Base-by-base conservation (phyloP, 306 rosid genomes). In the Sesbania bispinosa region DNA sequence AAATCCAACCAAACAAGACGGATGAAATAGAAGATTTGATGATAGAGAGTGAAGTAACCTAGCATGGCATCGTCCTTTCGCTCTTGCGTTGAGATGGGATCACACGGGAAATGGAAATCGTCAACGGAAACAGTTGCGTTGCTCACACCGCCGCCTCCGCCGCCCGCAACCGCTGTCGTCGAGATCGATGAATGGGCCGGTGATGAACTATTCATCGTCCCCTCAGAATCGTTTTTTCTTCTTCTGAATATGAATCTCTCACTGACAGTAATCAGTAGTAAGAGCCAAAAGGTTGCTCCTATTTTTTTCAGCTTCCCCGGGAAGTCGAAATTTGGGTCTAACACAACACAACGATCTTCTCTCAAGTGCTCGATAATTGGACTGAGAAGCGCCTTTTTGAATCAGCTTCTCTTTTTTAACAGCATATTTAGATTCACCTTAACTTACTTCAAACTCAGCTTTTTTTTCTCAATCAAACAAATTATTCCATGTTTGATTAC, bases 121-220 rank as follows among this genome's bases (percentile, higher is more conserved):
- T 93, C 98, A 0, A 66, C 36, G 10, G 97, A 82, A 71, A 84
- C 15, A 13, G 90, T 67, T 0, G 86, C 87, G 48, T 62, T 85
- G 79, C 86, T 71, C 61, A 75, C 32, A 18, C 87, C 83, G 26
- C 86, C 84, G 4, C 85, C 92, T 1, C 82, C 84, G 3, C 91
- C 92, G 19, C 97, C 96, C 0, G 64, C 83, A 15, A 85, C 81
- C 24, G 92, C 86, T 26, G 97, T 84, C 26, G 96, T 84, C 0
- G 98, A 93, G 11, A 84, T 57, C 23, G 93, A 90, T 20, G 97
- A 93, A 80, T 88, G 85, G 9, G 97, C 92, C 7, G 96, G 96
- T 1, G 97, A 90, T 29, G 98, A 77, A 75, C 80, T 83, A 41
- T 82, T 90, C 97, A 88, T 88, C 36, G 23, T 79, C 20, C 36